Evolutionary conservation across 2,329 filamentous ascomycete species (phyloP), one percentile per base, ranked within the genome.

Genomic region (Clonostachys byssicola): DNA sequence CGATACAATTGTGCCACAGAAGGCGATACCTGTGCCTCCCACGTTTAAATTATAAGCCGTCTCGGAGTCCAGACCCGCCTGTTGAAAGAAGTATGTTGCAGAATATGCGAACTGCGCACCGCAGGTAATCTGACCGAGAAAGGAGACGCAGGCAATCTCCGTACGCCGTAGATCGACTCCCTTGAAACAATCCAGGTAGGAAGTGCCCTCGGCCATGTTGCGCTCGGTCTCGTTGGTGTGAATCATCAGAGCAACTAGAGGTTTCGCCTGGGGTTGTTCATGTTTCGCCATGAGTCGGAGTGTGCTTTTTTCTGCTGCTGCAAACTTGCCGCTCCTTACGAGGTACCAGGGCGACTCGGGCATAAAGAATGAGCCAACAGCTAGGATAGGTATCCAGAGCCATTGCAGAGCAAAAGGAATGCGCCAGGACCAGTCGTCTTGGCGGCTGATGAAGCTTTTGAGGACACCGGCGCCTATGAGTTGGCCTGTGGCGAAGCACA

Each of bases 151-250:
- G 8, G 67, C 68, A 46, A 75, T 68, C 45, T 73, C 70, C 1
- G 72, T 74, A 9, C 73, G 62, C 7, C 73, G 67, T 4, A 68
- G 63, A 51, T 77, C 71, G 33, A 61, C 55, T 3, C 71, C 70
- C 41, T 65, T 67, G 62, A 80, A 78, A 46, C 72, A 71, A 48
- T 78, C 73, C 7, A 48, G 44, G 51, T 79, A 79, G 1, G 48
- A 47, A 8, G 49, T 52, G 52, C 60, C 51, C 16, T 52, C 43
- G 18, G 46, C 48, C 2, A 47, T 42, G 4, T 12, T 13, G 39
- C 38, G 43, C 61, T 81, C 0, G 59, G 73, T 56, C 59, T 71
- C 69, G 53, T 77, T 71, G n/a, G 75, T 78, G 47, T 75, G 66
- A 0, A 70, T 53, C 66, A 78, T 75, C 71, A 77, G 72, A 12